Evolutionary conservation across 2,329 filamentous ascomycete species (phyloP).

Genomic region (Ascomycota sp.): DNA sequence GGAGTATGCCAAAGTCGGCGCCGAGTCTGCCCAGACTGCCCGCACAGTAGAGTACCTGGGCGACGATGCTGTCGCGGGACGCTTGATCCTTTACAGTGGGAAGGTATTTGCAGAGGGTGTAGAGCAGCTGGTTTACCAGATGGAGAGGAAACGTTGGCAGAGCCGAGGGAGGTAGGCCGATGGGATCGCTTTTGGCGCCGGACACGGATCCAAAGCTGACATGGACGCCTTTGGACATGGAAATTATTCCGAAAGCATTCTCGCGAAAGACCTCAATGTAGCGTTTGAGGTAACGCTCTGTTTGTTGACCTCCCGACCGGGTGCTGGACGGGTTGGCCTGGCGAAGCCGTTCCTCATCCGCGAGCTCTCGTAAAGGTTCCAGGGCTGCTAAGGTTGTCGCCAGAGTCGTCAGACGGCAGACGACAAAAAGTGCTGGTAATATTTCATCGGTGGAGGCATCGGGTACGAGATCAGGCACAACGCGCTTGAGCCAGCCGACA

Average conservation of each 20-base stretch:
- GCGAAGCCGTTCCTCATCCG: slow-evolving; percentile 56
- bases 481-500: slow-evolving; percentile 73
- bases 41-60: slow-evolving; percentile 83
- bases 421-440: slow-evolving; percentile 66
- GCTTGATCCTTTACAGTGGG: slow-evolving; percentile 64
- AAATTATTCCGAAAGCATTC: slow-evolving; percentile 89
- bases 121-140: slow-evolving; percentile 60
- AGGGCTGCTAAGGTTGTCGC: slow-evolving; percentile 63
- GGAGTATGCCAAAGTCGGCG: slow-evolving; percentile 78
- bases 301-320: slow-evolving; percentile 67
- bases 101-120: slow-evolving; percentile 56
- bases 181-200: slow-evolving; percentile 9
- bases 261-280: slow-evolving; percentile 97
- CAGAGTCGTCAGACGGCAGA: slow-evolving; percentile 67
- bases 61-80: slow-evolving; percentile 69
- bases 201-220: slow-evolving; percentile 15
- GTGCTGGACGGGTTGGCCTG: slow-evolving; percentile 20
- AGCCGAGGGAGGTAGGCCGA: slow-evolving; percentile 50
- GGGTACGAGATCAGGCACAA: slow-evolving; percentile 51
- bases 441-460: slow-evolving; percentile 33
- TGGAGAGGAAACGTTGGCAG: slow-evolving; percentile 71
- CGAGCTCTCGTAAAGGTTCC: slow-evolving; percentile 67
- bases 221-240: slow-evolving; percentile 73
- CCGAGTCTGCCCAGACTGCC: slow-evolving; percentile 77
- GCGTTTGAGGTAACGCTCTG: slow-evolving; percentile 79